Evolutionary conservation across 345 rosid genomes (phyloP).

Genomic region (Aegle marmelos): DNA sequence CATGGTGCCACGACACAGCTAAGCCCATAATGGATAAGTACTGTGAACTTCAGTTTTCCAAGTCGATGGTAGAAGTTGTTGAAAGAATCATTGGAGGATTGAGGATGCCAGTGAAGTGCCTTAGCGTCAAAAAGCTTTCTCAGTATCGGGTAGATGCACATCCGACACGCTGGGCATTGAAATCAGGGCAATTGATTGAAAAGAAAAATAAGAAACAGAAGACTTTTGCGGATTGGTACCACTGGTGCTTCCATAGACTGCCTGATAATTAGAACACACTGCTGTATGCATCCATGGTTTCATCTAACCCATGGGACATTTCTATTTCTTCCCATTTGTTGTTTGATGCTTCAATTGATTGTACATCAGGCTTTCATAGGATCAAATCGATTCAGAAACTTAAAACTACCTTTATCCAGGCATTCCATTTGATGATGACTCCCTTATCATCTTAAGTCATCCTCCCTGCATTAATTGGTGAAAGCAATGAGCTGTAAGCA

Average conservation of each 20-base stretch:
- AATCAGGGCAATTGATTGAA: conserved; percentile 6
- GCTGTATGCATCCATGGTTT: conserved; percentile 34
- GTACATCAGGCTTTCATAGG: not conserved
- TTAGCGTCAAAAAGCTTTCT: conserved; percentile 41
- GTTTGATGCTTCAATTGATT: not conserved
- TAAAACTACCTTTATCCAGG: not conserved
- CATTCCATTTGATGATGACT: not conserved
- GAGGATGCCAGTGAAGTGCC: conserved; percentile 30
- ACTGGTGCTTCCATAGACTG: conserved; percentile 60
- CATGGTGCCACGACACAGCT: conserved; percentile 32
- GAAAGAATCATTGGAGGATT: conserved; percentile 27
- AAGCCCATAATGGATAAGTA: conserved; percentile 30
- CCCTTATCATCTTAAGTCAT: not conserved
- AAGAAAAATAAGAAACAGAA: conserved; percentile 15
- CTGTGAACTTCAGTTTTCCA: conserved; percentile 14
- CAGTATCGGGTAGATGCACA: conserved; percentile 43
- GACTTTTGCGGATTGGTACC: conserved; percentile 45
- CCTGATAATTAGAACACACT: conserved; percentile 59
- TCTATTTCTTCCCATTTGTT: not conserved
- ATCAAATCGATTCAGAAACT: not conserved
- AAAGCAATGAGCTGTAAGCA: not conserved
- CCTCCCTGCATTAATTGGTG: not conserved
- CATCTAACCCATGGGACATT: conserved; percentile 8
- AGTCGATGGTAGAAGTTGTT: conserved; percentile 15
- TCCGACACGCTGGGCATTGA: conserved; percentile 39